Conservation (phyloP, 164 flowering plant genomes). For the Annona squamosa region DNA sequence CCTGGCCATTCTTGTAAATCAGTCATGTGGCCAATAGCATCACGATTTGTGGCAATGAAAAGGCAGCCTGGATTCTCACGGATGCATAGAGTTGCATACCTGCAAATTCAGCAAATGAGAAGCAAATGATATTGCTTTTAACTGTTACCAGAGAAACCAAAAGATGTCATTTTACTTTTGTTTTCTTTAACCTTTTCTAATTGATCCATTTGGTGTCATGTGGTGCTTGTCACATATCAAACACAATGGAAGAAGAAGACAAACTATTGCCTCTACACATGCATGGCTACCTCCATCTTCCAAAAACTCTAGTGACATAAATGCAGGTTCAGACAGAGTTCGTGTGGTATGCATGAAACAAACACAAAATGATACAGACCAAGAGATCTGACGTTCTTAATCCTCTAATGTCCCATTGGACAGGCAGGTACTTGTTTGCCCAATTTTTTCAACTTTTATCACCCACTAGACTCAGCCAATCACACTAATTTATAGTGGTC, state of each 20-base stretch:
- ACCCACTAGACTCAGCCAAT: not conserved
- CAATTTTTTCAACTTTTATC: not conserved
- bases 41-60: constrained; percentile 89
- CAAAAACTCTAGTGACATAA: not conserved
- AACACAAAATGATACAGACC: not conserved
- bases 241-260: not conserved
- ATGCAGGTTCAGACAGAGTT: not conserved
- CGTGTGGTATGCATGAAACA: not conserved
- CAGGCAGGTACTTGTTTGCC: not conserved
- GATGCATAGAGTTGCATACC: constrained; percentile 88
- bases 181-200: not conserved
- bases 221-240: not conserved
- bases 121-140: not conserved
- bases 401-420: not conserved
- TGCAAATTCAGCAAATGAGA: constrained; percentile 20
- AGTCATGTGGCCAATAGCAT: constrained; percentile 81
- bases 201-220: not conserved
- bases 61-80: constrained; percentile 93
- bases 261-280: not conserved
- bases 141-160: not conserved
- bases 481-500: not conserved
- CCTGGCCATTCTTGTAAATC: constrained; percentile 97
- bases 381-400: not conserved
- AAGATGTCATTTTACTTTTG: not conserved
- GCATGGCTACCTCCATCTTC: not conserved